A percentile compares a stretch with the other conserved stretches of the same genome.
These are phyloP conservation scores for Wickerhamiella alocasiicola DNA, from an alignment of 805 yeast genomes.

Conservation along the genomic window DNA sequence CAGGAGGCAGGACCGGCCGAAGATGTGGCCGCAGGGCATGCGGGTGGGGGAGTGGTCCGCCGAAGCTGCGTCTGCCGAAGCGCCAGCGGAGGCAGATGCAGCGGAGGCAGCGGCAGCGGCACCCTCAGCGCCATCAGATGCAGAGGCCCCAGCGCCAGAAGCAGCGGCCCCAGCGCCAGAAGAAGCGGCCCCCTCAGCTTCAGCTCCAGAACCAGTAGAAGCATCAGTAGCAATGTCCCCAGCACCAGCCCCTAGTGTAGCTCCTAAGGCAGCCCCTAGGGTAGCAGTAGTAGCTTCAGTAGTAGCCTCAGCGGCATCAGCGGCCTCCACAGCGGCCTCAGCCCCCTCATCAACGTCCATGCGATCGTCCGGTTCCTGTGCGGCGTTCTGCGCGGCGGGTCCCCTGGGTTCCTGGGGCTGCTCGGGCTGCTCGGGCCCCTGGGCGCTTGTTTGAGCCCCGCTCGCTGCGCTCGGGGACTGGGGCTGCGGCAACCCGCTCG, in stretches of 20 bases:
- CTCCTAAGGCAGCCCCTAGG: too few species aligned
- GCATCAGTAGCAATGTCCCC: too few species aligned
- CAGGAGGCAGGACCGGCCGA: slow-evolving; percentile 73
- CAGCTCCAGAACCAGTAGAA: too few species aligned
- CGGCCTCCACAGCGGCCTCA: not conserved
- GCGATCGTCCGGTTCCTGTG: not conserved
- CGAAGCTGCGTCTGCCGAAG: slow-evolving; percentile 8
- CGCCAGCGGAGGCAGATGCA: too few species aligned
- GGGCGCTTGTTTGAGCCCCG: not conserved
- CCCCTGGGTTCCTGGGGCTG: too few species aligned
- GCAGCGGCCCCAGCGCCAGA: too few species aligned
- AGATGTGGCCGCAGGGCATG: slow-evolving; percentile 77
- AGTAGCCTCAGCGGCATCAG: not conserved
- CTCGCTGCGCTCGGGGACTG: not conserved
- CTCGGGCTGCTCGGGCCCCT: too few species aligned
- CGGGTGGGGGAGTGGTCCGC: slow-evolving; percentile 48
- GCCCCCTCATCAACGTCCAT: not conserved
- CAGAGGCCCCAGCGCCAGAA: too few species aligned
- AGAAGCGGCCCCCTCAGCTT: too few species aligned
- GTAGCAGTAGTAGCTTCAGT: not conserved
- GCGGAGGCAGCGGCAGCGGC: too few species aligned
- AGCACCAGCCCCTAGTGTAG: too few species aligned
- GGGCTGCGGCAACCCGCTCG: not conserved
- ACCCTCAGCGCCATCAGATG: too few species aligned
- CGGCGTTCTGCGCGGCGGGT: not conserved